Evolutionary conservation across 768 basidiomycete genomes (phyloP), one percentile per base, ranked within the genome.

Genomic region (Psilocybe tampanensis): DNA sequence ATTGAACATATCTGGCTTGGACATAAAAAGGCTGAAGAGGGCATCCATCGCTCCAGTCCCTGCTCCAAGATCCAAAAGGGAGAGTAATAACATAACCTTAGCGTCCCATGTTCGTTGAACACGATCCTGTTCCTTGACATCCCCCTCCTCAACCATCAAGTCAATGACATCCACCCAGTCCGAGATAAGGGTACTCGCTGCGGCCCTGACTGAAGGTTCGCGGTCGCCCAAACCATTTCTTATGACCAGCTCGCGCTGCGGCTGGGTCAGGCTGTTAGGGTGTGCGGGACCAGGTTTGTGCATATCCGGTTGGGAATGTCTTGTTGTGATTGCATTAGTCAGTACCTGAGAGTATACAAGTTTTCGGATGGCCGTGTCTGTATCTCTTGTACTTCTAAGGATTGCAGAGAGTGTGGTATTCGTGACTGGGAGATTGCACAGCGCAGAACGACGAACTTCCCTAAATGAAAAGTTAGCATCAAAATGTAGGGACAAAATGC

Each of bases 171-270:
- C 86, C 7, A 92, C 79, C 96, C 96, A 98, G 7, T 74, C 77
- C 0, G 80, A 84, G 15, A 98, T 71, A 44, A 97, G 80, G 1
- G 80, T 80, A 1, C 81, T 86, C 0, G 94, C 88, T 0, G 92
- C 92, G 17, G 80, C 73, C 26, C 86, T 80, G 2, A 98, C 94
- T 1, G 73, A 68, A 0, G 80, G 75, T 56, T 97, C 94, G 23
- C 96, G 83, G 71, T 98, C 96, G 0, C 91, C 88, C 2, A 98
- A 77, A 1, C 96, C 96, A 65, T 90, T 86, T 18, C 83, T 81
- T 2, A 96, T 84, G 45, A 96, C 82, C 21, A 83, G 74, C 64
- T 94, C 90, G 11, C 95, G 78, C 64, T 95, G 91, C 0, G 80
- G 73, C 23, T 92, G 85, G 1, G 80, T 82, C 36, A 98, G 75